Evolutionary conservation across 208 protist species (phyloP).

Genomic region (Trypanosoma conorhini): DNA sequence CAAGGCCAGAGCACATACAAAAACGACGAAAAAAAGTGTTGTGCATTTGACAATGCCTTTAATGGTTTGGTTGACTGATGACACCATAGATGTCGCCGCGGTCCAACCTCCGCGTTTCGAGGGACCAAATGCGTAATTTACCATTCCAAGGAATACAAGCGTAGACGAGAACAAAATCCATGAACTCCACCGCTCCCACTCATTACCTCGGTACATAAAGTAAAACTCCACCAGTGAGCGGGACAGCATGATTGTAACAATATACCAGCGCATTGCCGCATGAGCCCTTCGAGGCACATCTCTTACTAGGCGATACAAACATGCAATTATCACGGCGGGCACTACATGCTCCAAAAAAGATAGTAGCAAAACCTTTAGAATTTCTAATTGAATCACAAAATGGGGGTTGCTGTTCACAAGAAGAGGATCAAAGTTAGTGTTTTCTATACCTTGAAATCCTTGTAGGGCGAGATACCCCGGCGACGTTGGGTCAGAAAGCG

Average conservation of each 20-base stretch:
- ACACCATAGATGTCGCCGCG: slow-evolving; percentile 43
- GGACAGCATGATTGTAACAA: slow-evolving; percentile 55
- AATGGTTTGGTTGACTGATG: slow-evolving; percentile 52
- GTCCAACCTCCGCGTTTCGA: slow-evolving; percentile 72
- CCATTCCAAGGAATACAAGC: slow-evolving; percentile 47
- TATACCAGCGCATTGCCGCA: slow-evolving; percentile 82
- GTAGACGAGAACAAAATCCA: slow-evolving; percentile 42
- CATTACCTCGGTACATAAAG: slow-evolving; percentile 42
- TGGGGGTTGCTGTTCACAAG: slow-evolving; percentile 61
- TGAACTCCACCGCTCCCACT: slow-evolving; percentile 17
- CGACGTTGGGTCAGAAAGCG: slow-evolving; percentile 31
- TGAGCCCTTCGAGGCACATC: slow-evolving; percentile 64
- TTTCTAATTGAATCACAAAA: slow-evolving; percentile 77
- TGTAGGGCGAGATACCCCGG: slow-evolving; percentile 31
- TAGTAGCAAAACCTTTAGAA: slow-evolving; percentile 50
- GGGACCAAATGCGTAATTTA: slow-evolving; percentile 88
- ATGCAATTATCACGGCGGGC: slow-evolving; percentile 46
- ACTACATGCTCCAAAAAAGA: slow-evolving; percentile 38
- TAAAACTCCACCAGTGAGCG: slow-evolving; percentile 38
- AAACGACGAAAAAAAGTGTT: slow-evolving; percentile 54
- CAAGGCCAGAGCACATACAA: slow-evolving; percentile 55
- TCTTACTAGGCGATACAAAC: slow-evolving; percentile 49
- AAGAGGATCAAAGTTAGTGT: slow-evolving; percentile 41
- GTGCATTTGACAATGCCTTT: slow-evolving; percentile 50
- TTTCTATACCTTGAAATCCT: slow-evolving; percentile 48